These are phyloP conservation scores for Pythium phragmitis DNA, from an alignment of 352 stramenopile genomes.

Conservation along the genomic window DNA sequence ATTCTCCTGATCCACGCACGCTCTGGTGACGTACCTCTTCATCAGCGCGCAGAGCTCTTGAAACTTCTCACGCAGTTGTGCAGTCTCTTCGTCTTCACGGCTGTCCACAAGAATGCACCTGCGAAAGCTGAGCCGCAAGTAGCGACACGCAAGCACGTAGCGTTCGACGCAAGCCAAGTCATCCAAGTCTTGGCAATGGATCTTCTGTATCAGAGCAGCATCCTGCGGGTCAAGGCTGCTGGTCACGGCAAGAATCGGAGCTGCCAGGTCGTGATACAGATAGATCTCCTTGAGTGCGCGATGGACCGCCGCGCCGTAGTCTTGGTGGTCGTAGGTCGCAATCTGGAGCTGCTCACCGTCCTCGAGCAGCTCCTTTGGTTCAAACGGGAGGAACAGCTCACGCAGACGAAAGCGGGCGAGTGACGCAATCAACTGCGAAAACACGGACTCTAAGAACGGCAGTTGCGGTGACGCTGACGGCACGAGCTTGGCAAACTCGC, in stretches of 20 bases:
- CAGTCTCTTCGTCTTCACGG: constrained; percentile 27
- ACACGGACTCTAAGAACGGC: constrained; percentile 46
- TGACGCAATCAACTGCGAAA: constrained; percentile 57
- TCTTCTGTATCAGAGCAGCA: constrained; percentile 17
- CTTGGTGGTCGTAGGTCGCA: constrained; percentile 63
- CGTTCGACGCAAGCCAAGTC: constrained; percentile 57
- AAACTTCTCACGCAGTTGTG: constrained; percentile 30
- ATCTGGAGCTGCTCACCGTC: constrained; percentile 30
- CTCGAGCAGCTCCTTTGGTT: constrained; percentile 31
- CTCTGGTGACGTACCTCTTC: constrained; percentile 35
- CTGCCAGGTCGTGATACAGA: constrained; percentile 37
- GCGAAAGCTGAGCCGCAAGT: constrained; percentile 46
- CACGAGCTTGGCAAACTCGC: constrained; percentile 45
- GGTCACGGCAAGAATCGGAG: constrained; percentile 34
- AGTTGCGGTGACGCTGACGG: background rate
- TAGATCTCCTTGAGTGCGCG: constrained; percentile 56
- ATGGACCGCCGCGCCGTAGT: constrained; percentile 77
- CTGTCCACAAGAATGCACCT: constrained; percentile 27
- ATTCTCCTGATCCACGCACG: background rate
- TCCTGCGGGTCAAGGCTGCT: constrained; percentile 8
- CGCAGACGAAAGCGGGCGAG: constrained; percentile 59
- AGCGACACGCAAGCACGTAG: constrained; percentile 54
- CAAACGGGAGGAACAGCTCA: constrained; percentile 61
- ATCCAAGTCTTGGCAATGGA: constrained; percentile 23
- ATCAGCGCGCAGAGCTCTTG: constrained; percentile 46